Evolutionary conservation across 768 basidiomycete species (phyloP).

Genomic region (Leccinum arenicola): DNA sequence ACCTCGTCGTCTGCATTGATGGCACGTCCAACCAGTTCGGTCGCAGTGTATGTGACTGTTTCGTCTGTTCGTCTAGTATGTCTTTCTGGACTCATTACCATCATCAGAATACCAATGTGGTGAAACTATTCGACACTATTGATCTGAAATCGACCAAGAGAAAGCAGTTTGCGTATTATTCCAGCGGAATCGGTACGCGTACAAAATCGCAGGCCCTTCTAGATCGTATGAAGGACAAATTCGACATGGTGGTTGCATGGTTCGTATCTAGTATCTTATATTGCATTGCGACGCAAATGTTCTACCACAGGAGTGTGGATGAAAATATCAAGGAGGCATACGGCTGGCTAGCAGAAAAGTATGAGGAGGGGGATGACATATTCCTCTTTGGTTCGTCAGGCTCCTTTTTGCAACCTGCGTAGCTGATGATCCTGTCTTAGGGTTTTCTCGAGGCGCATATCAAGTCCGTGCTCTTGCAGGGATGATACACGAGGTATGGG

Average conservation of each 20-base stretch:
- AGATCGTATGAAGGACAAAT: neutral
- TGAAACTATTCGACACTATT: neutral
- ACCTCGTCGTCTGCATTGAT: neutral
- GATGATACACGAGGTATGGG: neutral
- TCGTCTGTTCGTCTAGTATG: neutral
- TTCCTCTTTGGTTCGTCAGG: neutral
- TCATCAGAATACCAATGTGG: neutral
- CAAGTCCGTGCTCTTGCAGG: neutral
- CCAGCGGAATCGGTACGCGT: neutral
- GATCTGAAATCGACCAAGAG: neutral
- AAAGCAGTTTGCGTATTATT: neutral
- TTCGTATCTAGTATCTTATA: neutral
- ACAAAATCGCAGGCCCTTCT: neutral
- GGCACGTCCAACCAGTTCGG: neutral
- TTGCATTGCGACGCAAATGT: neutral
- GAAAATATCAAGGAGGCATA: neutral
- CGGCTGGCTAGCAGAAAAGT: neutral
- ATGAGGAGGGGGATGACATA: neutral
- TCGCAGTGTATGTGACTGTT: neutral
- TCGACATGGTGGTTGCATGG: neutral
- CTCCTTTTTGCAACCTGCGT: neutral
- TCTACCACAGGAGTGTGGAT: neutral
- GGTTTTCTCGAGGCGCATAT: neutral
- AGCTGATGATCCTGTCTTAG: neutral
- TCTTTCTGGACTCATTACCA: neutral